Conservation (phyloP, 2,329 filamentous ascomycete species). For the Verticillium longisporum region DNA sequence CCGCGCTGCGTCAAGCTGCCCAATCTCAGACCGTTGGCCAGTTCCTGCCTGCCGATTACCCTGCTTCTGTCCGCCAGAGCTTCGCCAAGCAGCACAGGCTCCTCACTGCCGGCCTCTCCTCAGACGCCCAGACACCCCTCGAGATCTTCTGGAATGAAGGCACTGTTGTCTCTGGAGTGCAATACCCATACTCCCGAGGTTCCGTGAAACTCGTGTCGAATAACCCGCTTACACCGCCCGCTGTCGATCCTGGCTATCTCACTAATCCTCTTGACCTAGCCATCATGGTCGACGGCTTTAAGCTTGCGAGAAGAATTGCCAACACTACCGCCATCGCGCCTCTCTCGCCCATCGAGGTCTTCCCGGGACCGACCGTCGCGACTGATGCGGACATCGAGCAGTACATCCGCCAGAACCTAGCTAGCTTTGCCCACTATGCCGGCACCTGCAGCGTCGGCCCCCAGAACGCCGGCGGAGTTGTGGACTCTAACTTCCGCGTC, state of each 20-base stretch:
- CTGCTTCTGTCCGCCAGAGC: conserved; percentile 27
- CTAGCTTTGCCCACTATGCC: conserved; percentile 26
- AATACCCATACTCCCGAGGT: conserved; percentile 31
- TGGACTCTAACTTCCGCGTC: conserved; percentile 20
- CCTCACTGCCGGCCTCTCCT: conserved; percentile 20
- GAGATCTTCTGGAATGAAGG: conserved; percentile 25
- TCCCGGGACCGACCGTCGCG: conserved; percentile 8
- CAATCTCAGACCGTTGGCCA: conserved; percentile 22
- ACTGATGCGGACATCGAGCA: conserved; percentile 4
- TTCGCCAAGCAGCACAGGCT: conserved; percentile 27
- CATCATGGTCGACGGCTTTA: conserved; percentile 19
- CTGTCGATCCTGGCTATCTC: conserved; percentile 29
- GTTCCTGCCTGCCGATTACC: conserved; percentile 23
- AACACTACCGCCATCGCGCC: conserved; percentile 2
- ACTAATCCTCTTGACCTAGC: conserved; percentile 30
- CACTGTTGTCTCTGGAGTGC: conserved; percentile 21
- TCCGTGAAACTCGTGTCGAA: conserved; percentile 27
- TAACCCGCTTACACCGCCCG: conserved; percentile 24
- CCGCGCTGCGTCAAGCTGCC: conserved; percentile 19
- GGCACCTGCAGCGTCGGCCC: conserved; percentile 44
- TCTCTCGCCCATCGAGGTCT: conserved; percentile 5
- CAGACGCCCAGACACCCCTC: conserved; percentile 17
- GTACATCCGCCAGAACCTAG: conserved; percentile 2
- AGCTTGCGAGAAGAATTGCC: conserved; percentile 24
- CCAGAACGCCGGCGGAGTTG: conserved; percentile 25